These are phyloP conservation scores for Copromyces sp. DNA, from an alignment of 495 filamentous ascomycete genomes.

Conservation along the genomic window DNA sequence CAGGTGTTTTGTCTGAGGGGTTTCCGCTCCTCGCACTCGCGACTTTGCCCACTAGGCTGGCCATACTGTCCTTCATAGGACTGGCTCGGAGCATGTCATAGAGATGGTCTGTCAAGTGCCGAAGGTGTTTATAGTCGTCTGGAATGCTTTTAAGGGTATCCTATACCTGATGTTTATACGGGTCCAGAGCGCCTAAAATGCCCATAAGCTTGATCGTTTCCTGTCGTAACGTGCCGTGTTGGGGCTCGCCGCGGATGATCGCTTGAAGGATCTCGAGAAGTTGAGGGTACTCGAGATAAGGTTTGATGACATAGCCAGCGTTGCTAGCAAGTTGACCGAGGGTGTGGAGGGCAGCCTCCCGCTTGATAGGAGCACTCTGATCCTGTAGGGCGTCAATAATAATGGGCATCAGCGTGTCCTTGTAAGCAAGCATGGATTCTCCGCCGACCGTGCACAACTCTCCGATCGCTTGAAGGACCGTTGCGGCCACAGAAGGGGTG, in stretches of 20 bases:
- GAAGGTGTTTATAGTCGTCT: background rate
- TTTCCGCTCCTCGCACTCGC: background rate
- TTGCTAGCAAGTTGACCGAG: constrained; percentile 89
- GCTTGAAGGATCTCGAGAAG: constrained; percentile 84
- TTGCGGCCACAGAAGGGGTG: constrained; percentile 79
- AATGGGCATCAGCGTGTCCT: constrained; percentile 84
- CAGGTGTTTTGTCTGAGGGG: constrained; percentile 3
- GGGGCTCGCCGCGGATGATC: constrained; percentile 83
- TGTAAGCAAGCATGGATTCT: constrained; percentile 77
- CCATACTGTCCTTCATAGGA: background rate
- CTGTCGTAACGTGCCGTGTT: constrained; percentile 66
- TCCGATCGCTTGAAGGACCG: constrained; percentile 85
- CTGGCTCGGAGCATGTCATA: background rate
- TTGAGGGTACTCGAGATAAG: constrained; percentile 88
- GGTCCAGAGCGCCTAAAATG: constrained; percentile 90
- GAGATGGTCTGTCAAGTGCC: background rate
- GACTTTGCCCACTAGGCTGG: background rate
- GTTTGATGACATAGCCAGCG: constrained; percentile 94
- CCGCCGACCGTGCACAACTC: constrained; percentile 90
- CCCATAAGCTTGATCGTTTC: constrained; percentile 95
- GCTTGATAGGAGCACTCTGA: constrained; percentile 74
- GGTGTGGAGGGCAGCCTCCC: constrained; percentile 82
- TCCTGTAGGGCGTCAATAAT: constrained; percentile 90
- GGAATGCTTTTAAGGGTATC: background rate
- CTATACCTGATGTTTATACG: constrained; percentile 81